Evolutionary conservation across 1,284 basidiomycete genomes (phyloP).

Genomic region (Ustilago crameri): DNA sequence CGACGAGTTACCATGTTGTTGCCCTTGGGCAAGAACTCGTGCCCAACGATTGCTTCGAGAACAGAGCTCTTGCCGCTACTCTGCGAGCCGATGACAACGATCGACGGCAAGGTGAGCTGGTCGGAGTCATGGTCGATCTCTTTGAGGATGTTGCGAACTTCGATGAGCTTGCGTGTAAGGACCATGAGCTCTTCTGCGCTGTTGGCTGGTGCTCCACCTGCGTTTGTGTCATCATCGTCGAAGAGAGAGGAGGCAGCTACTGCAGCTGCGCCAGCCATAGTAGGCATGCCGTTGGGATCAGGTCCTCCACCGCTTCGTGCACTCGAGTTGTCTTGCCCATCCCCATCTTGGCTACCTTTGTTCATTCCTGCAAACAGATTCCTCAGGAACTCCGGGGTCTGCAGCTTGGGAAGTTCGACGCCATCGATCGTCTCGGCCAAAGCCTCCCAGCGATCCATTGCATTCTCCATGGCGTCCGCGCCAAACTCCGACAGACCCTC

Average conservation of each 20-base stretch:
- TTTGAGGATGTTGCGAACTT: slow-evolving; percentile 90
- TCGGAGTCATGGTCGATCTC: slow-evolving; percentile 87
- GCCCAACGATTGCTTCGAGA: slow-evolving; percentile 95
- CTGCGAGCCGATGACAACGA: slow-evolving; percentile 97
- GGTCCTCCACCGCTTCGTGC: slow-evolving; percentile 23
- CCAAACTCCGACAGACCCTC: slow-evolving; percentile 49
- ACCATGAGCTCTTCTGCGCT: slow-evolving; percentile 77
- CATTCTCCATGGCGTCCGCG: slow-evolving; percentile 47
- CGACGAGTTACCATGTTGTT: slow-evolving; percentile 99
- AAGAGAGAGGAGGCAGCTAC: slow-evolving; percentile 46
- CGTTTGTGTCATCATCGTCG: slow-evolving; percentile 28
- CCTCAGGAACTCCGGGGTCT: slow-evolving; percentile 43
- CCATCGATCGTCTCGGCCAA: slow-evolving; percentile 41
- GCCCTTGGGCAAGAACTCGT: slow-evolving; percentile 97
- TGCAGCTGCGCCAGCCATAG: slow-evolving; percentile 45
- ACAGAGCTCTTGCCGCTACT: slow-evolving; percentile 98
- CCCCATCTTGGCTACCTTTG: slow-evolving; percentile 6
- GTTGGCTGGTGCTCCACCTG: slow-evolving; percentile 9
- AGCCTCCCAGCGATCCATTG: slow-evolving; percentile 41
- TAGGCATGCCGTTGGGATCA: slow-evolving; percentile 24
- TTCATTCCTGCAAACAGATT: slow-evolving; percentile 34
- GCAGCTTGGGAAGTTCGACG: slow-evolving; percentile 42
- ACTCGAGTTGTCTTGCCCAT: slow-evolving; percentile 5
- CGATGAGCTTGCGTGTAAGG: slow-evolving; percentile 93
- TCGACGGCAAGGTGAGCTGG: slow-evolving; percentile 90